Evolutionary conservation across 2,329 filamentous ascomycete species (phyloP).

Genomic region (Talaromyces sp.): DNA sequence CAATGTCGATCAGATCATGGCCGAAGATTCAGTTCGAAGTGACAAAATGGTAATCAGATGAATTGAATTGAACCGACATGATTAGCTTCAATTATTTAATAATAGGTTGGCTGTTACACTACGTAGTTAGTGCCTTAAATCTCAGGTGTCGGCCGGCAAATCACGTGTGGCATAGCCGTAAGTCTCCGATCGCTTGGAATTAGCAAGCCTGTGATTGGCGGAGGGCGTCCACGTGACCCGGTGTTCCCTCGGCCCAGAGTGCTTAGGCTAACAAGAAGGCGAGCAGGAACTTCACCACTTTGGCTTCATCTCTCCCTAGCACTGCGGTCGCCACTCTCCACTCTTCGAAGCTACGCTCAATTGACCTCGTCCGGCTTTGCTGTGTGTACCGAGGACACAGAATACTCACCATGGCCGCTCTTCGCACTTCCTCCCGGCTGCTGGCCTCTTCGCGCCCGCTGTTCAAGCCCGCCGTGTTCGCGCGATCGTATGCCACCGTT

Average conservation of each 20-base stretch:
- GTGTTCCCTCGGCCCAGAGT: conserved; percentile 8
- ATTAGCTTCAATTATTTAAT: too few relatives aligned
- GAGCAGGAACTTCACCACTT: conserved; percentile 1
- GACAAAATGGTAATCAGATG: conserved; percentile 31
- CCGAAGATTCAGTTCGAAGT: conserved; percentile 46
- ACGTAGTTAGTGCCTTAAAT: background rate
- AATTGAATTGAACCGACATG: background rate
- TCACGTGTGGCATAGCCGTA: conserved; percentile 11
- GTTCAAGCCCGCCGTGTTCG: conserved; percentile 29
- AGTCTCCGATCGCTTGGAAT: conserved; percentile 12
- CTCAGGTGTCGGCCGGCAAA: background rate
- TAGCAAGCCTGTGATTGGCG: conserved; percentile 2
- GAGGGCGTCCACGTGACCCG: background rate
- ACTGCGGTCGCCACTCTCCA: conserved; percentile 3
- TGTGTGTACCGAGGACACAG: background rate
- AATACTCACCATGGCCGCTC: conserved; percentile 40
- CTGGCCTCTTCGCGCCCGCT: conserved; percentile 37
- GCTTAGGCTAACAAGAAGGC: conserved; percentile 12
- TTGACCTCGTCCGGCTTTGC: conserved; percentile 2
- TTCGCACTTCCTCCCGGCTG: conserved; percentile 44
- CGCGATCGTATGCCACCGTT: conserved; percentile 45
- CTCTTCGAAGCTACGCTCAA: conserved; percentile 6
- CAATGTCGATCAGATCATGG: conserved; percentile 44
- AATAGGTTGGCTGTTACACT: background rate
- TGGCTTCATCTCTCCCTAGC: conserved; percentile 5